phyloP scores from a whole-genome alignment of 257 asterid species.

The Ilex asprella region DNA sequence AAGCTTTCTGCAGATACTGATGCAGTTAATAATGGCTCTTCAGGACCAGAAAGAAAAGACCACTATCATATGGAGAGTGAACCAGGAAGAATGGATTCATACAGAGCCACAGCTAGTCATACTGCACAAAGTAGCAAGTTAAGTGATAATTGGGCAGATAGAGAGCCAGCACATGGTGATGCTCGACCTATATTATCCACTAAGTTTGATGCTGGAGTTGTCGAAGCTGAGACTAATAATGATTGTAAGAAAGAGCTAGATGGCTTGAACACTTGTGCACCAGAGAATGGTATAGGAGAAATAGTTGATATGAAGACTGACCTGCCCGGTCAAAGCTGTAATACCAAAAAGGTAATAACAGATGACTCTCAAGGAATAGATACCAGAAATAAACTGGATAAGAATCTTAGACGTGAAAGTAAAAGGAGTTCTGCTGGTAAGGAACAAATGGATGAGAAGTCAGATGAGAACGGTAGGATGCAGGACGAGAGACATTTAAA shows the following conservation, averaged over 20 bases:
- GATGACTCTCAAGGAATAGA: slow-evolving; percentile 28
- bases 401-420: slow-evolving; percentile 37
- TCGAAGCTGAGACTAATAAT: slow-evolving; percentile 19
- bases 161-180: slow-evolving; percentile 21
- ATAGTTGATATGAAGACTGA: slow-evolving; percentile 34
- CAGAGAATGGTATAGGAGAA: slow-evolving; percentile 21
- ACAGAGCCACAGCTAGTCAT: slow-evolving; percentile 11
- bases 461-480: slow-evolving; percentile 44
- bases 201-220: slow-evolving; percentile 22
- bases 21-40: slow-evolving; percentile 37
- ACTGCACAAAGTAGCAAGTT: slow-evolving; percentile 18
- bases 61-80: slow-evolving; percentile 21
- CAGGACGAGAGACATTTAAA: slow-evolving; percentile 46
- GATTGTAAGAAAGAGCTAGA: slow-evolving; percentile 5
- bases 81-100: slow-evolving; percentile 24
- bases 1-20: slow-evolving; percentile 25
- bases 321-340: slow-evolving; percentile 31
- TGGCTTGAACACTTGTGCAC: slow-evolving; percentile 20
- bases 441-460: slow-evolving; percentile 45
- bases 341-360: slow-evolving; percentile 23
- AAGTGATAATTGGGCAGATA: slow-evolving; percentile 25
- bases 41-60: slow-evolving; percentile 29
- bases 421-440: slow-evolving; percentile 28
- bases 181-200: slow-evolving; percentile 19
- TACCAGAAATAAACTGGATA: slow-evolving; percentile 36